Conservation (phyloP, 176 grass and related monocot species). For the Stipa capillata region DNA sequence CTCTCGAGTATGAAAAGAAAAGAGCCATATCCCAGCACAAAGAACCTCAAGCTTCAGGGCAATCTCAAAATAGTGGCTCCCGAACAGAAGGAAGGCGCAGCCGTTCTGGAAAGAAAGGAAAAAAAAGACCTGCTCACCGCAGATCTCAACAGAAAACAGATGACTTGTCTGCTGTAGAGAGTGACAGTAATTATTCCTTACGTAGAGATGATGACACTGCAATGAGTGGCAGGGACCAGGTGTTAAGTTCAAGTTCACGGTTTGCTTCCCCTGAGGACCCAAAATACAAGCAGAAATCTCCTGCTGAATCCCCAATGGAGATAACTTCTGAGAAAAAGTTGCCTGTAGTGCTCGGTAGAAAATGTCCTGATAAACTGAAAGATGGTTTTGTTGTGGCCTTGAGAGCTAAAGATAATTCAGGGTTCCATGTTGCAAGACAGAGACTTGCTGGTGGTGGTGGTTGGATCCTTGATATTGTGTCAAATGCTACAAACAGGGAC, state of each 20-base stretch:
- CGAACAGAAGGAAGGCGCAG: conserved; percentile 66
- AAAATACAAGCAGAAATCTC: conserved; percentile 65
- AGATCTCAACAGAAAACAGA: conserved; percentile 76
- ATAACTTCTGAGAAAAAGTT: conserved; percentile 50
- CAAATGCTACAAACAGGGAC: conserved; percentile 82
- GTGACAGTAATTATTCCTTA: conserved; percentile 52
- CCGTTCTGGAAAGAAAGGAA: conserved; percentile 90
- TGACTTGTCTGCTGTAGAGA: conserved; percentile 62
- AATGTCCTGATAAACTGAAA: conserved; percentile 50
- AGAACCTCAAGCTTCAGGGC: conserved; percentile 40
- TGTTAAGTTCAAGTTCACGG: conserved; percentile 82
- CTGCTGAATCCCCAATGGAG: conserved; percentile 58
- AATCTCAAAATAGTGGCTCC: conserved; percentile 42
- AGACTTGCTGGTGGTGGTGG: conserved; percentile 64
- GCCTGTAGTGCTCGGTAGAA: conserved; percentile 26
- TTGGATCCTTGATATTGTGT: conserved; percentile 84
- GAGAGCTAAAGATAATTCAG: conserved; percentile 53
- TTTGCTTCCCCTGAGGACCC: conserved; percentile 92
- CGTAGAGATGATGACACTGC: conserved; percentile 63
- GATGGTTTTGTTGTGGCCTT: conserved; percentile 89
- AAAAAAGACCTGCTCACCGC: conserved; percentile 76
- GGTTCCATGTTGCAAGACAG: conserved; percentile 71
- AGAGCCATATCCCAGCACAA: conserved; percentile 46
- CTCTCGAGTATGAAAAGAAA: conserved; percentile 56
- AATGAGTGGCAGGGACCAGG: conserved; percentile 70